Evolutionary conservation across 1,284 basidiomycete genomes (phyloP), one percentile per base, ranked within the genome.

Genomic region (Rhizopogon hawkerae): DNA sequence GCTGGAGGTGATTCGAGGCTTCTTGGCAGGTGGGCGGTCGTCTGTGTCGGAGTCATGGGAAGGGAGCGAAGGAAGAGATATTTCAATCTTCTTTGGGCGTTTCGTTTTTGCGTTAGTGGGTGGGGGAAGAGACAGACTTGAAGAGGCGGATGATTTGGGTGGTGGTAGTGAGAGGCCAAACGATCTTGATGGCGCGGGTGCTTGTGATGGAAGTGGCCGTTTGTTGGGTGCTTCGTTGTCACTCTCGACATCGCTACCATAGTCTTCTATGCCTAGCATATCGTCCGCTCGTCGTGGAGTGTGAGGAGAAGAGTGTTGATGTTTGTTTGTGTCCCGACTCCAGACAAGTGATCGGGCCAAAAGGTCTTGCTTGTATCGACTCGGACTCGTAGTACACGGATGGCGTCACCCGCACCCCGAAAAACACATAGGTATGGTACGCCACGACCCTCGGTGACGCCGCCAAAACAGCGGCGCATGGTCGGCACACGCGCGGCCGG

Each of bases 221-320:
- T 61, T 52, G 29, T 52, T 43, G 21, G 51, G 35, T 42, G 42
- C 44, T 48, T 82, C 78, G 41, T 70, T 66, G 47, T 76, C 76
- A 56, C 70, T 71, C 54, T 81, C 79, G 58, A 73, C 77, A 62
- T 75, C 83, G 64, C 83, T 87, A 52, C 83, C 83, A 58, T 89
- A 89, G 71, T 73, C 75, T 60, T 82, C 81, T 49, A 86, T 71
- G 43, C 83, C 84, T 57, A 88, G 76, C 84, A 87, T 89, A 47
- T 52, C 49, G 50, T 53, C 16, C 31, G 29, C 7, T 43, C 29
- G 41, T 42, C 11, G 41, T 33, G 8, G 41, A 33, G 29, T 9
- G 29, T 31, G 26, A 21, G 9, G 41, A 43, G 13, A 16, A 21
- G 16, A 21, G 16, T 43, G 7, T 43, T 43, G 41, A 33, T 33